A percentile compares a stretch with the other conserved stretches of the same genome.
phyloP scores from a whole-genome alignment of 331 rosid genomes.

The Telfairia occidentalis region DNA sequence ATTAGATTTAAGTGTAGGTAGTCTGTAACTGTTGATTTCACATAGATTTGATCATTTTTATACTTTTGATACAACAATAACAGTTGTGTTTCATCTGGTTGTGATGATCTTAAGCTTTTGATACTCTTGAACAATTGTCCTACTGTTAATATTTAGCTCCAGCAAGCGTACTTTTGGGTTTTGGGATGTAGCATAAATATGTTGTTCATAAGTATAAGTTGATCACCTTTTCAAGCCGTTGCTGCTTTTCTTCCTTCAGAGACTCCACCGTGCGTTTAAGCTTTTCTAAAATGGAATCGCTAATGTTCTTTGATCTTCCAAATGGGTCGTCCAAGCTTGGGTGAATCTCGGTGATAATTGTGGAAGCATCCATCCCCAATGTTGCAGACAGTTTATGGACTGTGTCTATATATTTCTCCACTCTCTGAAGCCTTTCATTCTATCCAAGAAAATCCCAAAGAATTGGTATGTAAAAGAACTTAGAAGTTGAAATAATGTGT shows the following conservation, averaged over 20 bases:
- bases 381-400: constrained; percentile 61
- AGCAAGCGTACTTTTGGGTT: neutral
- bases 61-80: neutral
- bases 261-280: constrained; percentile 63
- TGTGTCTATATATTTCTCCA: constrained; percentile 46
- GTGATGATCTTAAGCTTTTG: neutral
- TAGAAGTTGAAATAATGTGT: constrained; percentile 4
- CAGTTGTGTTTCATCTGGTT: neutral
- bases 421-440: constrained; percentile 75
- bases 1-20: neutral
- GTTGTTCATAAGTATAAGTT: neutral
- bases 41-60: neutral
- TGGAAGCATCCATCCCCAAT: constrained; percentile 73
- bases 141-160: neutral
- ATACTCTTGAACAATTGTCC: neutral
- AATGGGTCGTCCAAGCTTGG: constrained; percentile 68
- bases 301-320: constrained; percentile 62
- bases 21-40: neutral
- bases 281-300: constrained; percentile 54
- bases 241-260: constrained; percentile 72
- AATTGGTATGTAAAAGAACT: constrained; percentile 2
- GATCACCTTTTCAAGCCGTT: constrained; percentile 71
- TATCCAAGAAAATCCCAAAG: constrained; percentile 22
- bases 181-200: neutral
- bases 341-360: constrained; percentile 61